These are phyloP conservation scores for Anaeramoeba flamelloides DNA, from an alignment of 78 protist genomes.

Conservation along the genomic window DNA sequence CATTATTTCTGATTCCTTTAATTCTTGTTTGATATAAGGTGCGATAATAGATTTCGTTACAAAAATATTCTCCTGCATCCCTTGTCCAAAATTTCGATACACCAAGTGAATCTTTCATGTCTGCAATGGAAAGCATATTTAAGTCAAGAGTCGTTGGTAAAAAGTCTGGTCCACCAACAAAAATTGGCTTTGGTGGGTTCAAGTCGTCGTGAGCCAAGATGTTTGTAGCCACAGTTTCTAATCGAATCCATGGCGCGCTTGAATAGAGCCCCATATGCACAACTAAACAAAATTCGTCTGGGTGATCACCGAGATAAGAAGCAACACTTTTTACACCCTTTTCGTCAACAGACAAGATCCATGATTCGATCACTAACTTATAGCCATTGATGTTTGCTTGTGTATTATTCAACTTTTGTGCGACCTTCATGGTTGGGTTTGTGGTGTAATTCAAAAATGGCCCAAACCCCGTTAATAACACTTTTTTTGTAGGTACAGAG, in stretches of 20 bases:
- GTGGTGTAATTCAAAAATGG: not conserved
- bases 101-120: not conserved
- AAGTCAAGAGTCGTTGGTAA: not conserved
- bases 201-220: not conserved
- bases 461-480: not conserved
- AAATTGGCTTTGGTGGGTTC: not conserved
- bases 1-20: not conserved
- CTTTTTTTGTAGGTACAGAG: not conserved
- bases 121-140: not conserved
- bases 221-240: not conserved
- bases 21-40: not conserved
- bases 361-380: not conserved
- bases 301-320: not conserved
- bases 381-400: not conserved
- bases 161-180: not conserved
- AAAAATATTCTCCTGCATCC: not conserved
- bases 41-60: not conserved
- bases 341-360: not conserved
- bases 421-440: not conserved
- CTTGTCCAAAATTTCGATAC: not conserved
- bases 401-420: not conserved
- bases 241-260: not conserved
- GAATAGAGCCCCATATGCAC: not conserved
- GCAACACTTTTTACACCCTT: not conserved
- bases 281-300: not conserved